Conservation (phyloP, 192 early-diverging fungal species). For the Obelidium mucronatum region DNA sequence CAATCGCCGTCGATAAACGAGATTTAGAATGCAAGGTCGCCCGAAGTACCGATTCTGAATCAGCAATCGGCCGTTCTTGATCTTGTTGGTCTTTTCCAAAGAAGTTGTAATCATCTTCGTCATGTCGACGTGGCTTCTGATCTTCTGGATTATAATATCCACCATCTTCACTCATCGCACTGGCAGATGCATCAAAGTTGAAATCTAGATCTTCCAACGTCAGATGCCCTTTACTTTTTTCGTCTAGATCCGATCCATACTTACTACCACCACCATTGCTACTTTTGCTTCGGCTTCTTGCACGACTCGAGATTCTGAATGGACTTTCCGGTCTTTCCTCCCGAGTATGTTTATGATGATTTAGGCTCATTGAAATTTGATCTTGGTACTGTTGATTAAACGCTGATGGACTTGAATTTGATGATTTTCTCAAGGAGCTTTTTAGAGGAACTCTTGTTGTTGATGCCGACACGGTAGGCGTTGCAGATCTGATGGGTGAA, state of each 20-base stretch:
- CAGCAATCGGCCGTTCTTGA: background rate
- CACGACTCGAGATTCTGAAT: background rate
- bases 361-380: too few species aligned
- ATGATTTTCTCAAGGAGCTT: background rate
- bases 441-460: background rate
- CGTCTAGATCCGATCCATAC: too few species aligned
- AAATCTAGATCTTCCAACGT: constrained; percentile 23
- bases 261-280: background rate
- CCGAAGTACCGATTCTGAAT: background rate
- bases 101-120: background rate
- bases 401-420: background rate
- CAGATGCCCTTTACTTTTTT: background rate
- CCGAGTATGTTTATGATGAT: background rate
- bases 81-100: background rate
- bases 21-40: background rate
- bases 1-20: background rate
- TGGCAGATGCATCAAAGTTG: background rate
- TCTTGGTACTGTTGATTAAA: too few species aligned
- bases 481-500: background rate
- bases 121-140: background rate
- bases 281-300: background rate
- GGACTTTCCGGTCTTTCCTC: background rate
- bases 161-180: background rate
- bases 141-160: too few species aligned
- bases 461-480: too few species aligned